phyloP scores from a whole-genome alignment of 2,329 filamentous ascomycete species.

The Rosellinia necatrix region DNA sequence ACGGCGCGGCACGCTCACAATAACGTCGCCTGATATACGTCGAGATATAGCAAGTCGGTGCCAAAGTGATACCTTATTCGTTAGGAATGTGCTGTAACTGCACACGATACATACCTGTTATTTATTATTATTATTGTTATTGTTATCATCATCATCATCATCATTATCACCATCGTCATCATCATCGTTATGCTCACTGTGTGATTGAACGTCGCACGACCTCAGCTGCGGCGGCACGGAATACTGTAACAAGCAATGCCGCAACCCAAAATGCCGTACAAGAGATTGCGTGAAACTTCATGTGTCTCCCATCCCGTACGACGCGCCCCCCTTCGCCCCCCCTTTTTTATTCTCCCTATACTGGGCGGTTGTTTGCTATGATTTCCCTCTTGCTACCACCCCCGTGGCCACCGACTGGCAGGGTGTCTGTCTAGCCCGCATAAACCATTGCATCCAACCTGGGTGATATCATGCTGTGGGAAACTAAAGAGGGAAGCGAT shows the following conservation, averaged over 20 bases:
- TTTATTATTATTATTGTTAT: too few relatives aligned
- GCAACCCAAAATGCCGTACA: background rate
- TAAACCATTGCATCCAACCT: slow-evolving; percentile 11
- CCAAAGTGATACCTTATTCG: slow-evolving; percentile 6
- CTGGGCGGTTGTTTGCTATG: background rate
- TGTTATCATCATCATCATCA: too few relatives aligned
- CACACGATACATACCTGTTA: too few relatives aligned
- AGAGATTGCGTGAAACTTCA: slow-evolving; percentile 18
- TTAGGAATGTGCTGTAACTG: slow-evolving; percentile 2
- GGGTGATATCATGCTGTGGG: background rate
- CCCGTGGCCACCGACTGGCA: background rate
- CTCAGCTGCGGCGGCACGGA: slow-evolving; percentile 24
- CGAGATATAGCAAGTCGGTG: background rate
- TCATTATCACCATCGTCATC: too few relatives aligned
- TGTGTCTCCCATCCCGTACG: slow-evolving; percentile 1
- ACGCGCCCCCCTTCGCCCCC: slow-evolving; percentile 1
- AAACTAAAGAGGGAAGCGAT: background rate
- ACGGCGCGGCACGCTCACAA: background rate
- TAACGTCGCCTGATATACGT: background rate
- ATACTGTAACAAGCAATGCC: slow-evolving; percentile 25
- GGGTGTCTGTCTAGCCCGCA: slow-evolving; percentile 11
- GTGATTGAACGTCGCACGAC: slow-evolving; percentile 14
- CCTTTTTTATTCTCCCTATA: background rate
- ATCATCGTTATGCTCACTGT: background rate
- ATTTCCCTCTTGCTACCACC: background rate